Evolutionary conservation across 352 stramenopile species (phyloP).

Genomic region (Elongisporangium prolatum): DNA sequence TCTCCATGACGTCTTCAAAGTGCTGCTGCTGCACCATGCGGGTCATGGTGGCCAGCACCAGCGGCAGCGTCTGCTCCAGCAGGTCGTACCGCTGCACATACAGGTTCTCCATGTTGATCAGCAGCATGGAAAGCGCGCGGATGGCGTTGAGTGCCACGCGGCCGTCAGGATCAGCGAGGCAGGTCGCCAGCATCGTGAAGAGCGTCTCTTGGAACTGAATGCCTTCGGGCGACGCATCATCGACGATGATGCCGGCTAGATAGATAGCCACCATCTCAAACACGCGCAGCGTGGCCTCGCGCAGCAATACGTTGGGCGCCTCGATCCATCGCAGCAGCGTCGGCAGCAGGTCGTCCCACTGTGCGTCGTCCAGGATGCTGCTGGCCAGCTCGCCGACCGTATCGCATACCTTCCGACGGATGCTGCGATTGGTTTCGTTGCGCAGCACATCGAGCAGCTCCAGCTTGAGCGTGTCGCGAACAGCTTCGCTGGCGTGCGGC

Average conservation of each 20-base stretch:
- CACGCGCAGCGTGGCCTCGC: conserved; percentile 67
- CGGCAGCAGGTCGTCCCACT: conserved; percentile 73
- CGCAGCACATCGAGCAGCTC: conserved; percentile 62
- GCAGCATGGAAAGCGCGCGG: conserved; percentile 65
- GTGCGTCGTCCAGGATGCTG: conserved; percentile 73
- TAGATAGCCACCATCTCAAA: conserved; percentile 83
- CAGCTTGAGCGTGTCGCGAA: conserved; percentile 45
- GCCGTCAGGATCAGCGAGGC: conserved; percentile 48
- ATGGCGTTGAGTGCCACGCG: conserved; percentile 69
- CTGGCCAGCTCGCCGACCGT: conserved; percentile 77
- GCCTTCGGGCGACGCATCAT: conserved; percentile 16
- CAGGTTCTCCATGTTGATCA: conserved; percentile 68
- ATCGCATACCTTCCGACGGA: conserved; percentile 80
- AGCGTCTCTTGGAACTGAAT: conserved; percentile 43
- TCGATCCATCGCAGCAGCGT: conserved; percentile 64
- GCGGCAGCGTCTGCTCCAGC: conserved; percentile 38
- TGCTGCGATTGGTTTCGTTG: conserved; percentile 61
- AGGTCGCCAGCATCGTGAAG: conserved; percentile 40
- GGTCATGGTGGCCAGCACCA: conserved; percentile 54
- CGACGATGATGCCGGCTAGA: conserved; percentile 46
- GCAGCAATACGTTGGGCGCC: conserved; percentile 38
- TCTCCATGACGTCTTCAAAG: conserved; percentile 74
- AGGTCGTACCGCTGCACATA: conserved; percentile 49
- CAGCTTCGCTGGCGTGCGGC: conserved; percentile 43
- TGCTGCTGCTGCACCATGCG: conserved; percentile 40